A percentile compares a stretch with the other conserved stretches of the same genome.
Evolutionary conservation across 2,329 filamentous ascomycete species (phyloP).

Genomic region (Chrysoporthe puriensis): DNA sequence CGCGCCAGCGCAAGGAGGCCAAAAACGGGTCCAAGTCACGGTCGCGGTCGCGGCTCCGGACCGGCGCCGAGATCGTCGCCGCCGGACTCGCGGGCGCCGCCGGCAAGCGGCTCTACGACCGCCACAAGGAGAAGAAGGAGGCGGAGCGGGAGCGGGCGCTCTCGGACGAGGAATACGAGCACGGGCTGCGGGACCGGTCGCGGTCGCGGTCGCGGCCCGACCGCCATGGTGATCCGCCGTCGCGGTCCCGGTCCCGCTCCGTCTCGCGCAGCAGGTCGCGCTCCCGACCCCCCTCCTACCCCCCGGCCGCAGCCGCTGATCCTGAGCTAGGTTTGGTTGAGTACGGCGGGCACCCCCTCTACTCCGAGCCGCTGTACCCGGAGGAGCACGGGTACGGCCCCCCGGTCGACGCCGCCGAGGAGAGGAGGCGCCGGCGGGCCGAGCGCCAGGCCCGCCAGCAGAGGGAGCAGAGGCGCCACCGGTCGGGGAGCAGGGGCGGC

Average conservation of each 20-base stretch:
- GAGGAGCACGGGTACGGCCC: constrained; percentile 29
- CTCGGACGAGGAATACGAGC: constrained; percentile 37
- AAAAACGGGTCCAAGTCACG: constrained; percentile 42
- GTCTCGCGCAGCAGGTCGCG: constrained; percentile 54
- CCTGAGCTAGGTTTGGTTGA: constrained; percentile 71
- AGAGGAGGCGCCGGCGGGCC: constrained; percentile 37
- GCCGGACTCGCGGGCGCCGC: constrained; percentile 64
- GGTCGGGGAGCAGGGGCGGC: constrained; percentile 35
- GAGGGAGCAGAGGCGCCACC: constrained; percentile 31
- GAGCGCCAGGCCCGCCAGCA: constrained; percentile 38
- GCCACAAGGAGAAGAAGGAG: constrained; percentile 64
- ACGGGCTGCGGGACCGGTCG: constrained; percentile 42
- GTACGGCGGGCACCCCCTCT: constrained; percentile 64
- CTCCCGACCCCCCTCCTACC: constrained; percentile 26
- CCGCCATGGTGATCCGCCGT: constrained; percentile 28
- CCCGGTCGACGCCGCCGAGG: constrained; percentile 50
- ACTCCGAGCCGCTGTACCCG: constrained; percentile 42
- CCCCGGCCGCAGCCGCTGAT: constrained; percentile 54
- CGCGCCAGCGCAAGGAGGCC: constrained; percentile 39
- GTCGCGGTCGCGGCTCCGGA: constrained; percentile 52
- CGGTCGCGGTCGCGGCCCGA: constrained; percentile 31
- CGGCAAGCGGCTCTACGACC: constrained; percentile 65
- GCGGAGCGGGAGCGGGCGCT: constrained; percentile 41
- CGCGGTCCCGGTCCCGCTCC: constrained; percentile 30
- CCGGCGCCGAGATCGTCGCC: constrained; percentile 64